These are phyloP conservation scores for Pouteria glomerata DNA, from an alignment of 148 eudicot species.

Conservation along the genomic window DNA sequence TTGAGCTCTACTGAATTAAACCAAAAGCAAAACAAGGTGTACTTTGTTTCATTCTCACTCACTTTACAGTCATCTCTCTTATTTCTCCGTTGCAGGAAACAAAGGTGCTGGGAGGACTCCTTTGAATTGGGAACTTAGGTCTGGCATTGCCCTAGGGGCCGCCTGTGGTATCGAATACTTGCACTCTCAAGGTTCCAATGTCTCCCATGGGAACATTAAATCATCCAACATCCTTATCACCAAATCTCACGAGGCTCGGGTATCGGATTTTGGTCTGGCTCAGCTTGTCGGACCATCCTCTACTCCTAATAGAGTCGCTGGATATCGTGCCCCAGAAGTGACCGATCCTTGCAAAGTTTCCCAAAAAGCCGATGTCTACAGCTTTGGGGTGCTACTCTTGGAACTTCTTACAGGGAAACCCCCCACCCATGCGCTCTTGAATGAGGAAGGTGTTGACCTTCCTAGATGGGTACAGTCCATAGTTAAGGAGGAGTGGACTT, in stretches of 20 bases:
- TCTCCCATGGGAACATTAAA: slow-evolving; percentile 42
- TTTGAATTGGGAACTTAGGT: slow-evolving; percentile 34
- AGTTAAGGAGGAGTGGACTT: slow-evolving; percentile 38
- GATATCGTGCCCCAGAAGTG: slow-evolving; percentile 48
- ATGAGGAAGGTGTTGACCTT: slow-evolving; percentile 37
- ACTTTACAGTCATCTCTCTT: no score
- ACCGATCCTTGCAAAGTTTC: slow-evolving; percentile 40
- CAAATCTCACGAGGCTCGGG: slow-evolving; percentile 30
- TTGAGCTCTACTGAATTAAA: no score
- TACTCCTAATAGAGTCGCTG: slow-evolving; percentile 31
- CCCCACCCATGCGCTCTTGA: slow-evolving; percentile 32
- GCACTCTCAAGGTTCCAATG: slow-evolving; percentile 27
- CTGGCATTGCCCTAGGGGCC: slow-evolving; percentile 37
- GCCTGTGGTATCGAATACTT: slow-evolving; percentile 42
- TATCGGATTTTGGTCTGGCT: slow-evolving; percentile 38
- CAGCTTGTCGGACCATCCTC: slow-evolving; percentile 31
- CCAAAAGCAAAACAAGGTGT: no score
- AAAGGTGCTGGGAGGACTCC: slow-evolving; percentile 38
- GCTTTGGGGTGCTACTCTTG: slow-evolving; percentile 36
- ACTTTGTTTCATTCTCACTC: no score
- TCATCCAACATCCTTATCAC: slow-evolving; percentile 42
- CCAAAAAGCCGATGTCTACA: slow-evolving; percentile 40
- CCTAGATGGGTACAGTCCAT: slow-evolving; percentile 43
- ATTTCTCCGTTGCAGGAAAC: slow-evolving; percentile 21
- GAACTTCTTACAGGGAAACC: slow-evolving; percentile 43